Evolutionary conservation across 106 monocot species (phyloP).

Genomic region (Dioscorea dumetorum): DNA sequence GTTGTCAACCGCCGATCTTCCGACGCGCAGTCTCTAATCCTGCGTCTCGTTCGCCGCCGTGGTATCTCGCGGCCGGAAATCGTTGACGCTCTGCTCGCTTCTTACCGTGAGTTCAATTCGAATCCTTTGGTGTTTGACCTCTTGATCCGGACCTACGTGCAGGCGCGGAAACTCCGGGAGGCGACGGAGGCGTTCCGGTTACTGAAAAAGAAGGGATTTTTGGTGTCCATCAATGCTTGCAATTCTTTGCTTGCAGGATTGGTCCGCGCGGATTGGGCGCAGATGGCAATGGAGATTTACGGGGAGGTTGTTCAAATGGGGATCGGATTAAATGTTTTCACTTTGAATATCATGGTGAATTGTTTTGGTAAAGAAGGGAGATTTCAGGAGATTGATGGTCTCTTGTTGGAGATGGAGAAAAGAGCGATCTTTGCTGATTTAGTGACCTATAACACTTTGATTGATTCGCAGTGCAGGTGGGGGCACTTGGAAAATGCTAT

Average conservation of each 20-base stretch:
- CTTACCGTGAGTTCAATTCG: slow-evolving; percentile 7
- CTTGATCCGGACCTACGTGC: slow-evolving; percentile 75
- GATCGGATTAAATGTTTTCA: slow-evolving; percentile 51
- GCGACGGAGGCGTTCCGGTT: slow-evolving; percentile 59
- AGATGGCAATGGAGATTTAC: slow-evolving; percentile 55
- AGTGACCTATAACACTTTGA: slow-evolving; percentile 72
- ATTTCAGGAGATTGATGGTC: slow-evolving; percentile 29
- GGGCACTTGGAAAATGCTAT: slow-evolving; percentile 47
- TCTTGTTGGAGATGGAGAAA: slow-evolving; percentile 73
- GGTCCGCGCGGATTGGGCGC: slow-evolving; percentile 58
- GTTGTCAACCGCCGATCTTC: slow-evolving; percentile 24
- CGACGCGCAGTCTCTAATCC: slow-evolving; percentile 64
- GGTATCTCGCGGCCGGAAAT: slow-evolving; percentile 46
- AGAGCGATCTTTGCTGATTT: slow-evolving; percentile 70
- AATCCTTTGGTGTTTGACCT: slow-evolving; percentile 50
- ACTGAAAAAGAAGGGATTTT: slow-evolving; percentile 28
- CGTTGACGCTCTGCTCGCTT: slow-evolving; percentile 30
- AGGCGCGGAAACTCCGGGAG: slow-evolving; percentile 80
- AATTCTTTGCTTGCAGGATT: slow-evolving; percentile 70
- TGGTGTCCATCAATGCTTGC: slow-evolving; percentile 59
- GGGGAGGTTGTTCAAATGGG: slow-evolving; percentile 34
- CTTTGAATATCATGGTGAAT: slow-evolving; percentile 86
- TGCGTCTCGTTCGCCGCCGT: slow-evolving; percentile 67
- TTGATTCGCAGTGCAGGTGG: slow-evolving; percentile 56
- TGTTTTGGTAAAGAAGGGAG: slow-evolving; percentile 57